Conservation (phyloP, 208 protist genomes). For the Balamuthia mandrillaris region DNA sequence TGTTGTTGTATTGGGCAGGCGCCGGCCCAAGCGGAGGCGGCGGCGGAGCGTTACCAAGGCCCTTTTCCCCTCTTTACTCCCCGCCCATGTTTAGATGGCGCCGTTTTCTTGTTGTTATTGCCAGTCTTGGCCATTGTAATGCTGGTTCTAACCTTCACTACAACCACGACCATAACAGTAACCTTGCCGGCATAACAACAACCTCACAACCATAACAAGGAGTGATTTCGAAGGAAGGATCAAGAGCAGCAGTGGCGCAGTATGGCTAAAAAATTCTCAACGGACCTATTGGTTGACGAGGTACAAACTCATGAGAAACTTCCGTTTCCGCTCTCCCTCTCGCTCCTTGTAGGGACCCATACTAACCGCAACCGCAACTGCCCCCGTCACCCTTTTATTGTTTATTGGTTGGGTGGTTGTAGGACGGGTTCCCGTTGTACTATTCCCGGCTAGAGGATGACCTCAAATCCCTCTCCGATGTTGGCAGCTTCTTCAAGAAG, state of each 20-base stretch:
- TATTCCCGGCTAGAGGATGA: not conserved
- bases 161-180: no score
- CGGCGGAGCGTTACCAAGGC: no score
- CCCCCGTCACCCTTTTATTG: no score
- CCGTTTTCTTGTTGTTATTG: not conserved
- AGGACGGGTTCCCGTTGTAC: slow-evolving; percentile 13
- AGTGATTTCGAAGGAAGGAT: not conserved
- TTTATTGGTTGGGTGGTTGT: no score
- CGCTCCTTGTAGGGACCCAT: not conserved
- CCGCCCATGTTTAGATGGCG: not conserved
- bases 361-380: not conserved
- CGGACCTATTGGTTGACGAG: not conserved
- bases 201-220: no score
- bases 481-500: slow-evolving; percentile 12
- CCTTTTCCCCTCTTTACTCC: not conserved
- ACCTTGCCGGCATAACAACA: no score
- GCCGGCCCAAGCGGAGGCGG: no score
- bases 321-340: not conserved
- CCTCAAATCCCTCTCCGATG: not conserved
- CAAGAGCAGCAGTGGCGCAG: not conserved
- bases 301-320: not conserved
- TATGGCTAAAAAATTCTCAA: not conserved
- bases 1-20: no score
- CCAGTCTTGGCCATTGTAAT: no score
- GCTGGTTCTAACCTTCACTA: no score